A percentile compares a stretch with the other conserved stretches of the same genome.
Conservation (phyloP, 78 protist species). For the Monocercomonoides exilis region DNA sequence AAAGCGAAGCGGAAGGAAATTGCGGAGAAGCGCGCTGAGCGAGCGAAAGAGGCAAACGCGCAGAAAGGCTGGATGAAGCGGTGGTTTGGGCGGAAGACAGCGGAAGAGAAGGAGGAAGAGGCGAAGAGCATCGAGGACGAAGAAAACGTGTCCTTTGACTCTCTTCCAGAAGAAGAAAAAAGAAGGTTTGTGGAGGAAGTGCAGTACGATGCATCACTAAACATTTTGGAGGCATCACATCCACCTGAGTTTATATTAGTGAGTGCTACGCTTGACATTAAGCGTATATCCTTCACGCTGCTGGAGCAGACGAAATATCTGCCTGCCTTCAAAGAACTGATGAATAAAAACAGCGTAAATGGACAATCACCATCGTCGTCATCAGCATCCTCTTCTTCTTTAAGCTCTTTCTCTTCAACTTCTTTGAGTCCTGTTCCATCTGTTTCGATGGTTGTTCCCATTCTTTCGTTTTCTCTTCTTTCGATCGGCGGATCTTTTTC, state of each 20-base stretch:
- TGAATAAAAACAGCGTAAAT: too few species aligned
- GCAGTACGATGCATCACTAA: neutral
- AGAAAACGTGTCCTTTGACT: neutral
- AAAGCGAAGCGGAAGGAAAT: neutral
- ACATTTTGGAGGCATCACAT: neutral
- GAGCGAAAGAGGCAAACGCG: neutral
- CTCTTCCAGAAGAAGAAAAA: neutral
- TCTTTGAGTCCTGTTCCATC: too few species aligned
- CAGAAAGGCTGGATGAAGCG: neutral
- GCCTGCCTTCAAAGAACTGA: too few species aligned
- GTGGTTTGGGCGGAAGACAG: neutral
- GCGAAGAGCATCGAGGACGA: neutral
- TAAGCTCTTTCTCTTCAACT: too few species aligned
- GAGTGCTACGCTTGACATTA: neutral
- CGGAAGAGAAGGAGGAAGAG: neutral
- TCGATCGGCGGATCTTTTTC: neutral
- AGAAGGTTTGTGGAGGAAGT: neutral
- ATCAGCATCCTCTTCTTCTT: too few species aligned
- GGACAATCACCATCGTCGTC: too few species aligned
- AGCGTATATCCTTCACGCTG: neutral
- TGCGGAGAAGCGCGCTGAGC: neutral
- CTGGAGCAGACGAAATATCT: too few species aligned
- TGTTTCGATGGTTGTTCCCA: too few species aligned
- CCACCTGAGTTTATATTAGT: neutral
- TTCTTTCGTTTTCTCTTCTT: neutral